Evolutionary conservation across 1,139 yeast genomes (phyloP).

Genomic region (Taphrina betulina): DNA sequence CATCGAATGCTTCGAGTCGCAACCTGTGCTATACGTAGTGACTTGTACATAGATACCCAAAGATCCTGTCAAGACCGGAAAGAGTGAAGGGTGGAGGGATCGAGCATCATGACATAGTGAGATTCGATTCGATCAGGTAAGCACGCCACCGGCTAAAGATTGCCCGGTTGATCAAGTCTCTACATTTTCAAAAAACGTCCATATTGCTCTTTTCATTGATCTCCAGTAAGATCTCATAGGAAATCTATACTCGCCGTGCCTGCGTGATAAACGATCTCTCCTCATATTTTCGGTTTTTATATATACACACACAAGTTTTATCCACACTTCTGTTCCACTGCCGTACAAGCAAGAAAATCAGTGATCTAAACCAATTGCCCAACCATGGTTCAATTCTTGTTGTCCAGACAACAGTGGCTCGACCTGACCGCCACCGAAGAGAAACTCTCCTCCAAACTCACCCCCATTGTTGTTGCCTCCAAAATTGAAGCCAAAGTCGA

Average conservation of each 20-base stretch:
- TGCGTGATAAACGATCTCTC: too few relatives aligned
- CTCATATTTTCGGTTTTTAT: too few relatives aligned
- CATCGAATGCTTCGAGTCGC: neutral
- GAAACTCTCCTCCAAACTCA: constrained; percentile 13
- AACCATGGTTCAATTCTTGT: constrained; percentile 11
- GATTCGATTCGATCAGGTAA: too few relatives aligned
- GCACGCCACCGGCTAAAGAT: too few relatives aligned
- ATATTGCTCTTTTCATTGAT: neutral
- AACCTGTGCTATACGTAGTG: neutral
- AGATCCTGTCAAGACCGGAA: too few relatives aligned
- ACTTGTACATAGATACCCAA: constrained; percentile 12
- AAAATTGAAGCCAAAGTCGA: constrained; percentile 24
- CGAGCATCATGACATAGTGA: too few relatives aligned
- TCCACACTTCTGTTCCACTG: too few relatives aligned
- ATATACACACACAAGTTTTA: too few relatives aligned
- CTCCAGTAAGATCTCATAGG: neutral
- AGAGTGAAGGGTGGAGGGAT: neutral
- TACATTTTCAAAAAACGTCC: too few relatives aligned
- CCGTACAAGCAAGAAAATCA: too few relatives aligned
- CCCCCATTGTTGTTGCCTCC: neutral
- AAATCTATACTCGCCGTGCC: too few relatives aligned
- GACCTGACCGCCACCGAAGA: constrained; percentile 19
- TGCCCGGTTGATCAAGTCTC: too few relatives aligned
- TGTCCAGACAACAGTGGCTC: constrained; percentile 8
- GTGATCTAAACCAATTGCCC: constrained; percentile 9